Evolutionary conservation across 202 grass and related monocot genomes (phyloP).

Genomic region (Elaeis oleifera): DNA sequence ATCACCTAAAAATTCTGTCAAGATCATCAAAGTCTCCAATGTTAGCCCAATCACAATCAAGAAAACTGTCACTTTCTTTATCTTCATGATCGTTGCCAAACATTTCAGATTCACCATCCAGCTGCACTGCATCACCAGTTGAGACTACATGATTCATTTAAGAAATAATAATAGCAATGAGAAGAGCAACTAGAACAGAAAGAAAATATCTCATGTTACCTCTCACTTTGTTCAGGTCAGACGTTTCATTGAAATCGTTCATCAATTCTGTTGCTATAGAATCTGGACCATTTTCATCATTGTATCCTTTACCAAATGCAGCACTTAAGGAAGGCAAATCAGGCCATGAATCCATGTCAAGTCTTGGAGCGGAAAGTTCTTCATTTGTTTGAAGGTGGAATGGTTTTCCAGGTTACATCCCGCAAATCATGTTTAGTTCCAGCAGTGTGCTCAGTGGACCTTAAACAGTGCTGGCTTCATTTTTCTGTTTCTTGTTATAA

Average conservation of each 20-base stretch:
- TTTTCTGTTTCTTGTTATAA: slow-evolving; percentile 36
- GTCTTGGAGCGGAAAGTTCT: slow-evolving; percentile 35
- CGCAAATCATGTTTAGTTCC: slow-evolving; percentile 37
- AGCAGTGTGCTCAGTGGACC: slow-evolving; percentile 31
- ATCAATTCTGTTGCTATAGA: slow-evolving; percentile 48
- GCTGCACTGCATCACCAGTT: slow-evolving; percentile 52
- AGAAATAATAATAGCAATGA: neutral
- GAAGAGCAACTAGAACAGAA: slow-evolving; percentile 15
- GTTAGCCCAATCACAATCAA: slow-evolving; percentile 83
- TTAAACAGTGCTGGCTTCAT: slow-evolving; percentile 21
- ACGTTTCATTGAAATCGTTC: slow-evolving; percentile 49
- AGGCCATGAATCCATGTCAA: slow-evolving; percentile 75
- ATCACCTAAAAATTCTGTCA: slow-evolving; percentile 85
- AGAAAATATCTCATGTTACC: slow-evolving; percentile 30
- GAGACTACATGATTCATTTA: slow-evolving; percentile 25
- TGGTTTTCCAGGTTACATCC: slow-evolving; percentile 40
- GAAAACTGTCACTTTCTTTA: slow-evolving; percentile 43
- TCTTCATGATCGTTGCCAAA: slow-evolving; percentile 56
- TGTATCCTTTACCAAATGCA: slow-evolving; percentile 52
- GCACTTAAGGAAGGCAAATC: slow-evolving; percentile 70
- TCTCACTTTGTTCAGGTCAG: slow-evolving; percentile 47
- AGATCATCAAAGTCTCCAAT: slow-evolving; percentile 81
- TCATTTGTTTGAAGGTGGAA: slow-evolving; percentile 35
- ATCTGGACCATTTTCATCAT: slow-evolving; percentile 31
- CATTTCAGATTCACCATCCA: slow-evolving; percentile 44